Conservation (phyloP, 495 filamentous ascomycete species). For the Chaetomium fimeti region DNA sequence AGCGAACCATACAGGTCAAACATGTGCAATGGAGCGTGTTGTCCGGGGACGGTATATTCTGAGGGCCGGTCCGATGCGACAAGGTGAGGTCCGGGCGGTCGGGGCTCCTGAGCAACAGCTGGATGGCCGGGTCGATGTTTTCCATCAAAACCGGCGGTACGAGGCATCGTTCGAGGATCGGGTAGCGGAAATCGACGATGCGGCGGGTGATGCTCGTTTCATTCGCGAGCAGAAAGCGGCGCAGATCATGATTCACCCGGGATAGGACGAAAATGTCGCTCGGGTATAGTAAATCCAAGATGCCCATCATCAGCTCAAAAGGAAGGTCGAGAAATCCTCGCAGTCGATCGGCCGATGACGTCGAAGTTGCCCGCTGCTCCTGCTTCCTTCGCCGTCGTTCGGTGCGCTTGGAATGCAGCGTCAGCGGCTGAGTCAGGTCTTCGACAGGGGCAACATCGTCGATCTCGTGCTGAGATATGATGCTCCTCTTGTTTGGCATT, state of each 20-base stretch:
- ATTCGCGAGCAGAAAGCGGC: constrained; percentile 42
- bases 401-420: constrained; percentile 51
- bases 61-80: constrained; percentile 47
- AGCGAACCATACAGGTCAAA: constrained; percentile 51
- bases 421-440: constrained; percentile 34
- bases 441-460: not conserved
- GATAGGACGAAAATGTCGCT: constrained; percentile 48
- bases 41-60: constrained; percentile 48
- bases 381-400: constrained; percentile 47
- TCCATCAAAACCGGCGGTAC: constrained; percentile 45
- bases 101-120: constrained; percentile 34
- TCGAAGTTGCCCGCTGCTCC: constrained; percentile 34
- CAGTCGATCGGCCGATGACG: not conserved
- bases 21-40: constrained; percentile 49
- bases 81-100: constrained; percentile 38
- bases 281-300: constrained; percentile 45
- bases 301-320: constrained; percentile 49
- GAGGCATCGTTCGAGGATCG: constrained; percentile 49
- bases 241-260: constrained; percentile 39
- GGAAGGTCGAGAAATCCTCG: constrained; percentile 45
- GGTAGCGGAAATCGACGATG: constrained; percentile 46
- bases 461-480: not conserved
- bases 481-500: not conserved
- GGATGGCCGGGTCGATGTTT: constrained; percentile 40
- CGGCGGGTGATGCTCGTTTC: constrained; percentile 40